Conservation (phyloP, 495 filamentous ascomycete genomes). For the Tuber indicum region DNA sequence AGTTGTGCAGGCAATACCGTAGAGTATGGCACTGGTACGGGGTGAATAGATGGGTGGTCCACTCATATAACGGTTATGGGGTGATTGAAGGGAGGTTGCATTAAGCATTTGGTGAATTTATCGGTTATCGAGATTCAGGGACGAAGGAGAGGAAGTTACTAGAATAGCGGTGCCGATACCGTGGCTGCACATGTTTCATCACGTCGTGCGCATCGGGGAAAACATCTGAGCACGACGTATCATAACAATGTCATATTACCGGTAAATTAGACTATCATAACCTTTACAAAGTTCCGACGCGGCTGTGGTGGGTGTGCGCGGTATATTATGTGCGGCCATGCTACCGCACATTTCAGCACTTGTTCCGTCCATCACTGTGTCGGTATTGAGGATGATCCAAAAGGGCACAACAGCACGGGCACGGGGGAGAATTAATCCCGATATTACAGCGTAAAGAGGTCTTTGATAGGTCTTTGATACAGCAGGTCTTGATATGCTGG, state of each 20-base stretch:
- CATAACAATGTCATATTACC: background rate
- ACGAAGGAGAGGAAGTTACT: background rate
- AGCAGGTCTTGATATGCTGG: background rate
- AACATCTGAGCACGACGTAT: conserved; percentile 2
- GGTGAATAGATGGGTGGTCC: background rate
- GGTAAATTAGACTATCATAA: background rate
- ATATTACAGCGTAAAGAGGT: background rate
- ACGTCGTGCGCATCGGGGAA: background rate
- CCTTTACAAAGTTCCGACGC: background rate
- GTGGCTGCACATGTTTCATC: background rate
- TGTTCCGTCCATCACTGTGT: no score
- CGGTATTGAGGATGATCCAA: no score
- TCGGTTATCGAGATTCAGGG: background rate
- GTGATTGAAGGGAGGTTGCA: background rate
- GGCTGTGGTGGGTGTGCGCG: background rate
- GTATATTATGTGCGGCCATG: background rate
- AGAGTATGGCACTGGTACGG: background rate
- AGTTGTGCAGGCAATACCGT: background rate
- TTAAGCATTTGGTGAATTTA: background rate
- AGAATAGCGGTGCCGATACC: background rate
- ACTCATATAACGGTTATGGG: background rate
- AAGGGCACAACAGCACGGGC: background rate
- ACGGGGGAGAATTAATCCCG: background rate
- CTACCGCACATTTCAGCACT: background rate
- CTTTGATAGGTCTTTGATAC: background rate